Base-by-base conservation (phyloP, 257 asterid genomes). In the Ajuga chamaepitys region DNA sequence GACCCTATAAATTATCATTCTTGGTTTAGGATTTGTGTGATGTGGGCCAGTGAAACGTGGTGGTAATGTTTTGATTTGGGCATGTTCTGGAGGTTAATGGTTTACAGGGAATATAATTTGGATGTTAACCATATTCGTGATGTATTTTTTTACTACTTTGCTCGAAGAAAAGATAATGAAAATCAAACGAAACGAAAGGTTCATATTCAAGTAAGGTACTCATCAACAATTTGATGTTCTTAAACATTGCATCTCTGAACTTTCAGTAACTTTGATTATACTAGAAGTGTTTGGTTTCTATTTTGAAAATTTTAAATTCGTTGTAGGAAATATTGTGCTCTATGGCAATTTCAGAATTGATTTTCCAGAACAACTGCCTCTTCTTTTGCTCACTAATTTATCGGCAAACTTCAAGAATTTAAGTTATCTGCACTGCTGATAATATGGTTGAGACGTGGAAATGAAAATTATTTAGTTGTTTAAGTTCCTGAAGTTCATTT, bases 81-180 rank as follows among this genome's bases (percentile, higher is more conserved):
- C 32, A 4, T 51, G 54, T 54, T 14, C 20, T 35, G 66, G 18
- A 21, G 58, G 67, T 37, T 50, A 11, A 17, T 42, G 40, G 17
- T 60, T 48, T 24, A 51, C 26, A 2, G 46, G 10, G 62, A 53
- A 62, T 25, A 22, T 57, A 58, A 22, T 32, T 24, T 53, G 21
- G 42, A 47, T 42, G 18, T 69, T 44, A 30, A 42, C 11, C 46
- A 48, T 57, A 10, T 41, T 25, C 40, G 0, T 10, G 22, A 26
- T 34, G 42, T 58, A 4, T 72, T 7, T 35, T 51, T 70, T 34
- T 2, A 47, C 51, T 55, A 13, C 61, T 47, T 71, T 28, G 58
- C 16, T 21, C 18, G 20, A 14, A 24, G 41, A 52, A 7, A 42
- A n/a, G 10, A 40, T 14, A 5, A 14, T 48, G 74, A 48, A 38